These are phyloP conservation scores for Geosmithia flava DNA, from an alignment of 2,329 filamentous ascomycete species.

Conservation along the genomic window DNA sequence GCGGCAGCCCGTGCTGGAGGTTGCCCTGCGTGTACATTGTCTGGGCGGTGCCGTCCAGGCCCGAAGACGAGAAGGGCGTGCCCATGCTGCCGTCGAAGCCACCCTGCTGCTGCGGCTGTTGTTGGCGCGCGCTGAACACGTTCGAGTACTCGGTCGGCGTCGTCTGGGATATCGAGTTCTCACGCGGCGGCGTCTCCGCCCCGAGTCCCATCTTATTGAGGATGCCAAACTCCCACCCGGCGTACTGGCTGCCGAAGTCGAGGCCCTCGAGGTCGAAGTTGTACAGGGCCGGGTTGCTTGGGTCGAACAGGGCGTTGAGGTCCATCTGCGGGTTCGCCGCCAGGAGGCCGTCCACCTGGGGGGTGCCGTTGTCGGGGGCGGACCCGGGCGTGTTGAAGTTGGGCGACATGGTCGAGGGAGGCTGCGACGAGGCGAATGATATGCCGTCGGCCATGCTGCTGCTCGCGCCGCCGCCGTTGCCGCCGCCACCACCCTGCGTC, in stretches of 20 bases:
- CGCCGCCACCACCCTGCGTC: conserved; percentile 20
- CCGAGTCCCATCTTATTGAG: conserved; percentile 78
- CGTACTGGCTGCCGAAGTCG: conserved; percentile 86
- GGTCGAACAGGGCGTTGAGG: conserved; percentile 65
- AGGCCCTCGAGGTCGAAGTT: conserved; percentile 92
- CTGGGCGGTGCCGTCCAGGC: conserved; percentile 18
- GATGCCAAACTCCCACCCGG: conserved; percentile 91
- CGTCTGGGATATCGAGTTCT: conserved; percentile 36
- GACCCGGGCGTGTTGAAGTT: conserved; percentile 40
- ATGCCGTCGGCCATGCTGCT: conserved; percentile 34
- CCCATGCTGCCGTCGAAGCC: conserved; percentile 12
- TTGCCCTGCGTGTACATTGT: conserved; percentile 43
- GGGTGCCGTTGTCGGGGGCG: conserved; percentile 30
- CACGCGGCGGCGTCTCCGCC: conserved; percentile 64
- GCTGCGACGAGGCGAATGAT: background rate
- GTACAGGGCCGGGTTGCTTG: conserved; percentile 83
- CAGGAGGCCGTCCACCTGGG: conserved; percentile 35
- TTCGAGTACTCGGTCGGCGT: conserved; percentile 25
- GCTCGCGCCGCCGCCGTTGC: conserved; percentile 46
- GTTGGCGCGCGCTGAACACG: conserved; percentile 31
- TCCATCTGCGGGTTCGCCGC: conserved; percentile 31
- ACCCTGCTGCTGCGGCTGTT: background rate
- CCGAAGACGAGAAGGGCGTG: background rate
- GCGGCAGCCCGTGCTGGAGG: conserved; percentile 49
- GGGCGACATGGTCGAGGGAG: conserved; percentile 53